Base-by-base conservation (phyloP, 2,329 filamentous ascomycete genomes). In the Aureobasidium subglaciale region DNA sequence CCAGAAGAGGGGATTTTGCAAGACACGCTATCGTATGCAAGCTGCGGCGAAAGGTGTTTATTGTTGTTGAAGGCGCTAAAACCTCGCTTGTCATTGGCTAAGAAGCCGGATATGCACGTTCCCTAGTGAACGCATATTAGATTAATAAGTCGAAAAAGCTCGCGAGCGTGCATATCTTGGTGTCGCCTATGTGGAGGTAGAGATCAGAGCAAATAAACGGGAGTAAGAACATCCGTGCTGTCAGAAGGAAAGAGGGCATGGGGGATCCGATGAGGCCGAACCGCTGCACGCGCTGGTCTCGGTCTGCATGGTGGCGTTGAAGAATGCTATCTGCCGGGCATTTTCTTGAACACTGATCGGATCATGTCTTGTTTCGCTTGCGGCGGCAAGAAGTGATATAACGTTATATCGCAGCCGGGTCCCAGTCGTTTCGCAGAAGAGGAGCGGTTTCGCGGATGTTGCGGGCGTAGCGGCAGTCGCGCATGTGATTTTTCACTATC, bases 21-120 rank as follows among this genome's bases (percentile, higher is more conserved):
- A 30, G 32, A 27, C 34, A 52, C 48, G 48, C 48, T 52, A 52
- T 52, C 37, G 48, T 52, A 52, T 52, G 48, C 48, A 32, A 25
- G 48, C 34, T 37, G 46, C n/a, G 24, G 22, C 16, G 30, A 15
- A 30, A 49, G 45, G 45, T 30, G 18, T 48, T 35, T 48, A 37
- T 50, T 37, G 46, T 38, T 22, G 34, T 41, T 30, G 25, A 20
- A 37, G 29, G 35, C 48, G 48, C 48, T 52, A 52, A 41, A 37
- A 15, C 8, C 15, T 41, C 48, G 35, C 48, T 52, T 41, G 45
- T 41, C 48, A 52, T 52, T 52, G 48, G 48, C 34, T 18, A 11
- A n/a, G 13, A 25, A 49, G 22, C 30, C 32, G n/a, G 22, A 52
- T n/a, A n/a, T 41, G 48, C 48, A 52, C 48, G 48, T 52, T 40